Evolutionary conservation across 805 yeast genomes (phyloP).

Genomic region (Nakazawaea ishiwadae): DNA sequence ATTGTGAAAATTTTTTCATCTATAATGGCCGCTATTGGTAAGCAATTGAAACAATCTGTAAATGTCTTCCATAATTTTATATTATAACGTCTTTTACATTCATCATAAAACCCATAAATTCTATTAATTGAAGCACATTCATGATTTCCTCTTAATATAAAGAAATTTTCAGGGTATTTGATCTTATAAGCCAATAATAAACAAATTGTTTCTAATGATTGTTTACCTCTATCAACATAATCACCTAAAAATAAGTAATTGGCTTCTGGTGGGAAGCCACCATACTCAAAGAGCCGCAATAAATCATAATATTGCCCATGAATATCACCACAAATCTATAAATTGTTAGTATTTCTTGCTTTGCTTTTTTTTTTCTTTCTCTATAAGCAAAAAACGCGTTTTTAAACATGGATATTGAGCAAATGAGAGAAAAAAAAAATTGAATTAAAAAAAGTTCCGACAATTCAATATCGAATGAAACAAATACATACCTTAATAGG

Average conservation of each 20-base stretch:
- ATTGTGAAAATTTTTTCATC: constrained; percentile 97
- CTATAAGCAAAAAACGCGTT: no score
- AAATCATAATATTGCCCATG: constrained; percentile 98
- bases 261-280: constrained; percentile 99
- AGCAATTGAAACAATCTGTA: constrained; percentile 96
- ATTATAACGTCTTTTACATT: constrained; percentile 96
- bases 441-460: background rate
- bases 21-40: constrained; percentile 97
- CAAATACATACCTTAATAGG: constrained; percentile 77
- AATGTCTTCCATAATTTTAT: constrained; percentile 98
- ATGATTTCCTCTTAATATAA: constrained; percentile 95
- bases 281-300: constrained; percentile 92
- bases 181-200: constrained; percentile 91
- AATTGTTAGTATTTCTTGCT: no score
- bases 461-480: background rate
- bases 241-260: constrained; percentile 94
- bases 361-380: no score
- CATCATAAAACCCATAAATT: constrained; percentile 97
- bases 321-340: constrained; percentile 87
- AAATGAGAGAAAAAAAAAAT: background rate
- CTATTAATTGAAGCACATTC: constrained; percentile 98
- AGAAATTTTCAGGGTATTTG: constrained; percentile 97
- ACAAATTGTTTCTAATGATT: constrained; percentile 94
- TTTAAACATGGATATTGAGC: no score
- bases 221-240: constrained; percentile 98